A percentile compares a stretch with the other conserved stretches of the same genome.
These are phyloP conservation scores for Phyllosticta citriasiana DNA, from an alignment of 2,329 filamentous ascomycete species.

Conservation along the genomic window DNA sequence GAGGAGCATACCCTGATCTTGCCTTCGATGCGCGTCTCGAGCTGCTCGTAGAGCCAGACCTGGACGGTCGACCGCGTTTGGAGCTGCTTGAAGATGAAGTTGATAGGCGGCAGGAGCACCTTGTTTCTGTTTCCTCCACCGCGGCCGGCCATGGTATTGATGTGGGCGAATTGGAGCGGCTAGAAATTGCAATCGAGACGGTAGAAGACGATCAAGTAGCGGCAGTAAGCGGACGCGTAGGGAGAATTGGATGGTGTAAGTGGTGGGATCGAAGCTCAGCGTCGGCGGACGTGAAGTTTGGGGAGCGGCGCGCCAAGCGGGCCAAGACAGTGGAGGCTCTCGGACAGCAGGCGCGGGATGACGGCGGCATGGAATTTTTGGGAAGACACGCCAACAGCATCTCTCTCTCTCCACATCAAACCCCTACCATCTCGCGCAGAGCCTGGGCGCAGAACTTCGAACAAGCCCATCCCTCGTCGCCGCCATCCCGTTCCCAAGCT, in stretches of 20 bases:
- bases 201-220: neutral
- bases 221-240: neutral
- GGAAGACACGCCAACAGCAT: slow-evolving; percentile 1
- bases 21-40: slow-evolving; percentile 87
- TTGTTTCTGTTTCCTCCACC: slow-evolving; percentile 45
- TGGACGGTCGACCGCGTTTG: slow-evolving; percentile 75
- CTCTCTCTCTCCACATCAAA: neutral
- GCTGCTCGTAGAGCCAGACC: slow-evolving; percentile 96
- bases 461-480: neutral
- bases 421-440: neutral
- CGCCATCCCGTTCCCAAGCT: neutral
- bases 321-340: neutral
- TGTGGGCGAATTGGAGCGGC: neutral
- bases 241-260: neutral
- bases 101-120: slow-evolving; percentile 67
- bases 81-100: slow-evolving; percentile 90
- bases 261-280: slow-evolving; percentile 1
- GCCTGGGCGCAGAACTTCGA: neutral
- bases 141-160: slow-evolving; percentile 43
- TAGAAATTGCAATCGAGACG: neutral
- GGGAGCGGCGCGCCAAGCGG: slow-evolving; percentile 3
- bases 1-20: slow-evolving; percentile 65
- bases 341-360: slow-evolving; percentile 2
- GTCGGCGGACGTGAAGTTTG: slow-evolving; percentile 4
- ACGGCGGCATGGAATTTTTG: slow-evolving; percentile 9